phyloP scores from a whole-genome alignment of 116 monocot genomes.

The Iris pallida region DNA sequence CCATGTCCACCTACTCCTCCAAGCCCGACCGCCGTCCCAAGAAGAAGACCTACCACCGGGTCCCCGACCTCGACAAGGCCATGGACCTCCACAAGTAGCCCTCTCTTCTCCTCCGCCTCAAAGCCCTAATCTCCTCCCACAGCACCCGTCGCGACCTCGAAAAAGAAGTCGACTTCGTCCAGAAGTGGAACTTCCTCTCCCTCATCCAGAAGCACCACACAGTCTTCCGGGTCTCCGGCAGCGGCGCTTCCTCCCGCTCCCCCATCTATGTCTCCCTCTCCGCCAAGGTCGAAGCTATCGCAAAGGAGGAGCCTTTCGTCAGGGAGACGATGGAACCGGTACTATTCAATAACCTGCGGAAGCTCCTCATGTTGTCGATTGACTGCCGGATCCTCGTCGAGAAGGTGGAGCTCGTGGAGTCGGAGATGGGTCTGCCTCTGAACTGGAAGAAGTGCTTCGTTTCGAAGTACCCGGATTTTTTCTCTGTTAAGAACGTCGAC shows the following conservation, averaged over 20 bases:
- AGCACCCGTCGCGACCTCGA: no score
- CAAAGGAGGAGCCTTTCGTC: conserved; percentile 34
- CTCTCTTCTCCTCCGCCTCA: conserved; percentile 59
- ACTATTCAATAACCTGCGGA: conserved; percentile 55
- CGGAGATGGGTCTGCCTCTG: no score
- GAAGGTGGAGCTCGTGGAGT: no score
- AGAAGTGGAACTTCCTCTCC: conserved; percentile 75
- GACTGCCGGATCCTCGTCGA: conserved; percentile 74
- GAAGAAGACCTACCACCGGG: conserved; percentile 88
- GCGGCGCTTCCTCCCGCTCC: conserved; percentile 9
- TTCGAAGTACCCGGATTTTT: conserved; percentile 56
- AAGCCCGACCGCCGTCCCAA: conserved; percentile 45
- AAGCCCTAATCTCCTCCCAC: conserved; percentile 38
- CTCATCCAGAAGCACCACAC: conserved; percentile 67
- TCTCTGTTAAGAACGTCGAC: conserved; percentile 11
- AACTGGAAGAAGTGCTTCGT: no score
- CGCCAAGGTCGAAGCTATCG: conserved; percentile 39
- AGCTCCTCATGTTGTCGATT: conserved; percentile 87
- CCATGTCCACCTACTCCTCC: conserved; percentile 27
- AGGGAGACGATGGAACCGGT: conserved; percentile 73
- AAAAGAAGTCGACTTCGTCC: conserved; percentile 78
- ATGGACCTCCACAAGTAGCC: conserved; percentile 87
- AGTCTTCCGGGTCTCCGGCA: conserved; percentile 69
- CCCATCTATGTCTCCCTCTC: conserved; percentile 72
- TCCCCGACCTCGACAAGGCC: conserved; percentile 64